Evolutionary conservation across 306 rosid species (phyloP).

Genomic region (Datisca glomerata): DNA sequence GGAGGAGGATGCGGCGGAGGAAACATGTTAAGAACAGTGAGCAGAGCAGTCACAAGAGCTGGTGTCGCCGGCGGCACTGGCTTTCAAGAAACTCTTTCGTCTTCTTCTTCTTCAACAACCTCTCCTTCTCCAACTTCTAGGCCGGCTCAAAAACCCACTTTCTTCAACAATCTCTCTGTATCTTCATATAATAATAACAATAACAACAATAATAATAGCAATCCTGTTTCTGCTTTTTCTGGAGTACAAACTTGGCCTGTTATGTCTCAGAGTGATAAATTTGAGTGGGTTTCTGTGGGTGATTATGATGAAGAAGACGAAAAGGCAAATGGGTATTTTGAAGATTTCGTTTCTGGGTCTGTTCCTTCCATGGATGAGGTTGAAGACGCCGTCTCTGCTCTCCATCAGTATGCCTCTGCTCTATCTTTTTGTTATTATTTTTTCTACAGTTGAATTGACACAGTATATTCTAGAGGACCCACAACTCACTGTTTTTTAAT

Average conservation of each 20-base stretch:
- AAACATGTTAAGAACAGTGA: conserved; percentile 18
- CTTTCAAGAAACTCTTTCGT: conserved; percentile 19
- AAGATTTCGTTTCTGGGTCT: conserved; percentile 19
- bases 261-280: conserved; percentile 21
- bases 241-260: conserved; percentile 14
- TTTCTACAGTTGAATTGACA: neutral
- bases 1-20: conserved; percentile 27
- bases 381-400: conserved; percentile 32
- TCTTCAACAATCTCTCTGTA: conserved; percentile 10
- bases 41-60: conserved; percentile 28
- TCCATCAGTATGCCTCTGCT: conserved; percentile 24
- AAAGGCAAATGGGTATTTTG: conserved; percentile 10
- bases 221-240: conserved; percentile 9
- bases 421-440: neutral
- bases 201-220: conserved; percentile 2
- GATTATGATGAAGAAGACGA: conserved; percentile 14
- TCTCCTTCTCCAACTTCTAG: conserved; percentile 15
- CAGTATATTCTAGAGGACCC: too few relatives aligned
- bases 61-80: conserved; percentile 17
- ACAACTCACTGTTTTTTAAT: neutral
- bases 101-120: conserved; percentile 11
- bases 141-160: conserved; percentile 14
- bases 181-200: too few relatives aligned
- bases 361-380: conserved; percentile 44
- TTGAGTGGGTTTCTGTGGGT: conserved; percentile 32